Evolutionary conservation across 2,329 filamentous ascomycete species (phyloP), one percentile per base, ranked within the genome.

Genomic region (Eutypella sp.): DNA sequence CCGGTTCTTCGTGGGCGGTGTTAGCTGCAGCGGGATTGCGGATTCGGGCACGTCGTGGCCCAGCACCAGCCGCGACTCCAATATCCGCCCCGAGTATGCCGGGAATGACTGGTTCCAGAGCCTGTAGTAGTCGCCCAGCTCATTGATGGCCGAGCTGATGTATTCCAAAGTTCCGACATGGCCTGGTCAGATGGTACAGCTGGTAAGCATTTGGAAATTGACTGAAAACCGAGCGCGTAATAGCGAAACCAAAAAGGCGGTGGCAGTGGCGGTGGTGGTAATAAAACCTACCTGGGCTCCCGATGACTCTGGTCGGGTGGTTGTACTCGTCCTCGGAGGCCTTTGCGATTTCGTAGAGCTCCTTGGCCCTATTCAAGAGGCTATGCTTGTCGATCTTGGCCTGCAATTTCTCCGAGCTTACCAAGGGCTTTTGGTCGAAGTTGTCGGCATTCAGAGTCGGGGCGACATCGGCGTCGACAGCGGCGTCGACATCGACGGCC

Each of bases 301-400:
- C 84, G 52, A 88, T 87, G 19, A 87, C 84, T 44, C 84, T 75
- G 1, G 84, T 88, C 1, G 84, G 84, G 55, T 84, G 84, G 49
- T 78, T 77, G 58, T 81, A 85, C 51, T 86, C 80, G 2, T 74
- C 68, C 49, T 76, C 67, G 10, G 75, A 74, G 43, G 74, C 68
- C 61, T 82, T 70, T 0, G 84, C 83, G 45, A 87, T 76, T 42
- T 76, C 67, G 55, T 77, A 87, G 8, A 89, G 74, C 34, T 78
- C 63, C 55, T 82, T 69, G 4, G 84, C 79, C 18, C 82, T 78
- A 5, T 69, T 63, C 36, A 83, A 64, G 6, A 89, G 75, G 20
- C 75, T 78, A 16, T 77, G 67, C 34, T 67, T 63, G 16, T 67
- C 71, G 64, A 89, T 84, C 48, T 68, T 68, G 15, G 65, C 67